A percentile compares a stretch with the other conserved stretches of the same genome.
Conservation (phyloP, 495 filamentous ascomycete genomes). For the Tuber melanosporum region DNA sequence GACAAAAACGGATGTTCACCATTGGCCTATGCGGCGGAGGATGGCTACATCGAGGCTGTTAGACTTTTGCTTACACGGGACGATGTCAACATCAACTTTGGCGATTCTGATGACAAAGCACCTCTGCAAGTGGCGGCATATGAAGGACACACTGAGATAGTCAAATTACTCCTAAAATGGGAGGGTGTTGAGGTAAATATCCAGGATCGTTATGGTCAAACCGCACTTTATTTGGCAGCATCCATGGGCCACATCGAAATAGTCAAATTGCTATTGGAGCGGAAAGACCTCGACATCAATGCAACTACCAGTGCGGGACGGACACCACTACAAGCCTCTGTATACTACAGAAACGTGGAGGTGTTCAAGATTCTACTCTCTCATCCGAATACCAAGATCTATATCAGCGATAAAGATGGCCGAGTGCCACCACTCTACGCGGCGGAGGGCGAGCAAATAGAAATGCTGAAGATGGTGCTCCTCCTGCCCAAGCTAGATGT, state of each 20-base stretch:
- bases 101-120: not conserved
- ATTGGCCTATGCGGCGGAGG: not conserved
- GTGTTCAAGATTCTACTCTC: not conserved
- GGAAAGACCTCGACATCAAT: not conserved
- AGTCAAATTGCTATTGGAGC: not conserved
- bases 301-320: not conserved
- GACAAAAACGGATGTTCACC: not conserved
- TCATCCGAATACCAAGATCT: not conserved
- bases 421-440: not conserved
- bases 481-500: not conserved
- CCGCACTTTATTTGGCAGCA: not conserved
- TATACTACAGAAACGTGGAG: not conserved
- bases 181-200: not conserved
- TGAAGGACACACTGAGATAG: not conserved
- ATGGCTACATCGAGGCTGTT: not conserved
- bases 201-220: not conserved
- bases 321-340: not conserved
- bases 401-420: not conserved
- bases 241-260: not conserved
- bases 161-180: not conserved
- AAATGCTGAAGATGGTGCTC: not conserved
- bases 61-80: not conserved
- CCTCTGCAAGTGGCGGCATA: conserved; percentile 2
- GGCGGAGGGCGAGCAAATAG: not conserved
- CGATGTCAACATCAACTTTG: not conserved